Evolutionary conservation across 495 filamentous ascomycete species (phyloP).

Genomic region (Neurospora sp.): DNA sequence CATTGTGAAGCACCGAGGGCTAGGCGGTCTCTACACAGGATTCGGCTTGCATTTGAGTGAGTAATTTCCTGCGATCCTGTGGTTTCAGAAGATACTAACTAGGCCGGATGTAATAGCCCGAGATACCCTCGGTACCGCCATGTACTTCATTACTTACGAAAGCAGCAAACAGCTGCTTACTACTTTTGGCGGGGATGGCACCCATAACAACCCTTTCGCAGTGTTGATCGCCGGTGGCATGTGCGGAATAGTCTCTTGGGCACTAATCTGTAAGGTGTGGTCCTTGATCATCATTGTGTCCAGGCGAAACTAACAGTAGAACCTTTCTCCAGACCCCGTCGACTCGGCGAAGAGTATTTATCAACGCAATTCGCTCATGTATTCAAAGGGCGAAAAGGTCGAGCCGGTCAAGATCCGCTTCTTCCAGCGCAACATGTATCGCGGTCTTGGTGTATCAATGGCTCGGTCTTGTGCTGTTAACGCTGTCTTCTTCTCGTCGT

Average conservation of each 20-base stretch:
- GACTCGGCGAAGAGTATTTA: conserved; percentile 79
- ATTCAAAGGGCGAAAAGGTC: conserved; percentile 47
- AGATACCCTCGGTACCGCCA: conserved; percentile 78
- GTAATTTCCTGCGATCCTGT: conserved; percentile 13
- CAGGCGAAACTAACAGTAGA: background rate
- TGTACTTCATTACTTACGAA: conserved; percentile 91
- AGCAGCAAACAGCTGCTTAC: conserved; percentile 76
- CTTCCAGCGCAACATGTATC: conserved; percentile 63
- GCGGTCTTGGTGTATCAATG: conserved; percentile 72
- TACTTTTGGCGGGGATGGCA: conserved; percentile 55
- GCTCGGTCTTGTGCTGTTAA: conserved; percentile 62
- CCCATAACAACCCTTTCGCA: conserved; percentile 61
- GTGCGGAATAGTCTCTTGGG: conserved; percentile 76
- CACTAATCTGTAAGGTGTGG: conserved; percentile 49
- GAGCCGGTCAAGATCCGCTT: conserved; percentile 58
- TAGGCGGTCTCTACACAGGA: conserved; percentile 75
- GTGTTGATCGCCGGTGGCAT: conserved; percentile 66
- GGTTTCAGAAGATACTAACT: conserved; percentile 1
- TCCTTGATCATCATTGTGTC: background rate
- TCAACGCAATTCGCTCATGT: conserved; percentile 67
- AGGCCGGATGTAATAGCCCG: conserved; percentile 39
- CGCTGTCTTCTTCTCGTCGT: conserved; percentile 69
- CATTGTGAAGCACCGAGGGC: conserved; percentile 69
- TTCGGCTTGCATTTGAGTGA: conserved; percentile 72
- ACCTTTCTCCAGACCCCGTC: conserved; percentile 47